Percentiles rank a stretch among this genome's conserved stretches.
Conservation (phyloP, 306 rosid genomes). For the Quercus cerris region DNA sequence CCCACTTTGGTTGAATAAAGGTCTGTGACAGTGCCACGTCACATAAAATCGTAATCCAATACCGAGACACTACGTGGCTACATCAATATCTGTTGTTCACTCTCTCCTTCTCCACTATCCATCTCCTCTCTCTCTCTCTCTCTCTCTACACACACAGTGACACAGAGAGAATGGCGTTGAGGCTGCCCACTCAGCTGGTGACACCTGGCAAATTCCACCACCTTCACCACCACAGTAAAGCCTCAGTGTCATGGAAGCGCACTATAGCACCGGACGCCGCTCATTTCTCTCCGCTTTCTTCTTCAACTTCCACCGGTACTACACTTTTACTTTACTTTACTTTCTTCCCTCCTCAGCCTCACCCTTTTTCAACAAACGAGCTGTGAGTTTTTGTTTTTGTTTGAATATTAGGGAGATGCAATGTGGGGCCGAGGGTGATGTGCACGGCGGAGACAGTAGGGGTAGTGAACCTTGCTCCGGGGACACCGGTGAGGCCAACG, state of each 20-base stretch:
- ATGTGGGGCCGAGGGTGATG: slow-evolving; percentile 3
- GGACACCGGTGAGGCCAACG: slow-evolving; percentile 75
- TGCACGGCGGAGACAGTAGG: slow-evolving; percentile 38
- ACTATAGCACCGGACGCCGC: slow-evolving; percentile 27
- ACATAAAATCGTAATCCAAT: slow-evolving; percentile 30
- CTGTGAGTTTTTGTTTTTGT: too few species aligned
- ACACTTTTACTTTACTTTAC: neutral
- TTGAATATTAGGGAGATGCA: slow-evolving; percentile 24
- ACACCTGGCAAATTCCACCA: slow-evolving; percentile 28
- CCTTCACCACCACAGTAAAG: neutral
- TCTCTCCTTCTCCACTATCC: neutral
- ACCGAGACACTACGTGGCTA: slow-evolving; percentile 46
- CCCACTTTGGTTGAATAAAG: too few species aligned
- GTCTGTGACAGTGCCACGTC: slow-evolving; percentile 25
- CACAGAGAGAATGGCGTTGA: slow-evolving; percentile 47
- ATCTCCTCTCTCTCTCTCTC: too few species aligned
- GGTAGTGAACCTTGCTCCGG: slow-evolving; percentile 59
- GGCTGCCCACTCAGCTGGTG: slow-evolving; percentile 46
- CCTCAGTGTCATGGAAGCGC: slow-evolving; percentile 47
- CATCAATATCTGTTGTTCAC: slow-evolving; percentile 18
- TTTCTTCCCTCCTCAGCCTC: too few species aligned
- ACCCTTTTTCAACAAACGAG: neutral
- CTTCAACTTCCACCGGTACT: slow-evolving; percentile 26
- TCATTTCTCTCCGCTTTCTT: slow-evolving; percentile 21
- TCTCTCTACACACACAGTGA: neutral